Evolutionary conservation across 148 eudicot genomes (phyloP).

Genomic region (Vaccinium vitisidaea): DNA sequence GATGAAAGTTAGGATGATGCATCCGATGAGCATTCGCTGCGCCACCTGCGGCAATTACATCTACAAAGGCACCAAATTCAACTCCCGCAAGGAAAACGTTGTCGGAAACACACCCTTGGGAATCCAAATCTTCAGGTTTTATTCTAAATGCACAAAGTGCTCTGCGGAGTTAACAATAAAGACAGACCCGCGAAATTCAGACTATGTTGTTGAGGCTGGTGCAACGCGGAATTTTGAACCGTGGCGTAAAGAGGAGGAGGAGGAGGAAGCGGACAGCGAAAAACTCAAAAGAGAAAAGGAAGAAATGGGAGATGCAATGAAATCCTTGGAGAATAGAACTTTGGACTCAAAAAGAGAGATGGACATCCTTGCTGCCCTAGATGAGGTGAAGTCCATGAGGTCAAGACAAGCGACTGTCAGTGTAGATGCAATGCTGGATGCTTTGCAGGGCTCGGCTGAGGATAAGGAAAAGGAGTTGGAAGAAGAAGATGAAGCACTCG

Average conservation of each 20-base stretch:
- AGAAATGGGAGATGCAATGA: conserved; percentile 99
- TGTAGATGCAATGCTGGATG: conserved; percentile 81
- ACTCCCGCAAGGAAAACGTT: conserved; percentile 76
- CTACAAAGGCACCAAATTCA: conserved; percentile 85
- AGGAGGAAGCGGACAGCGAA: conserved; percentile 65
- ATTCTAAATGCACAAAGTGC: conserved; percentile 86
- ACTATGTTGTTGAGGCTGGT: conserved; percentile 84
- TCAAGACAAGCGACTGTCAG: conserved; percentile 83
- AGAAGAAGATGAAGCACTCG: conserved; percentile 88
- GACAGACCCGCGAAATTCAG: conserved; percentile 91
- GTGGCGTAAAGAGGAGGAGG: conserved; percentile 90
- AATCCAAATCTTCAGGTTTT: conserved; percentile 83
- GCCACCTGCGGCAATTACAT: conserved; percentile 84
- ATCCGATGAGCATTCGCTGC: conserved; percentile 88
- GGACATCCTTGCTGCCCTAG: conserved; percentile 93
- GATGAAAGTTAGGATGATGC: conserved; percentile 89
- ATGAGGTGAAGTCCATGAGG: conserved; percentile 96
- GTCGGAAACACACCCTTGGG: conserved; percentile 87
- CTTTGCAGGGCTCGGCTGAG: conserved; percentile 59
- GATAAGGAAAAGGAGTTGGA: conserved; percentile 63
- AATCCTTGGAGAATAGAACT: conserved; percentile 91
- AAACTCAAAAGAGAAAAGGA: conserved; percentile 68
- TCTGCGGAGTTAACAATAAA: conserved; percentile 80
- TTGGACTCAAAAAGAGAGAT: conserved; percentile 87
- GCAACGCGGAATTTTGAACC: conserved; percentile 88